Evolutionary conservation across 225 moss, liverwort and hornwort genomes (phyloP).

Genomic region (Lunularia cruciata): DNA sequence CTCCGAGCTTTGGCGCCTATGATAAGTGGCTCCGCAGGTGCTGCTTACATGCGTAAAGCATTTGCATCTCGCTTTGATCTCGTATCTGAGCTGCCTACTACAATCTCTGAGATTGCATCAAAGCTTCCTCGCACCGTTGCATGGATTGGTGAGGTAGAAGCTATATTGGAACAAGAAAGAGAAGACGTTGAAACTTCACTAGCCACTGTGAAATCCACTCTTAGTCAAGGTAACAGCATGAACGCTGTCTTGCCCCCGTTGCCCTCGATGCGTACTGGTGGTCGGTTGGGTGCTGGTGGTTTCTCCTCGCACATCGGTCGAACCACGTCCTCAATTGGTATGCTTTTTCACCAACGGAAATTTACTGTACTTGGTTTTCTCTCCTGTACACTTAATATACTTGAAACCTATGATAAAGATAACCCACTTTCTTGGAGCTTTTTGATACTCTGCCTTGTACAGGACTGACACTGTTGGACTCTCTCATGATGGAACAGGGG

Average conservation of each 20-base stretch:
- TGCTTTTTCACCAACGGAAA: too few species aligned
- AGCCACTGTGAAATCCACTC: slow-evolving; percentile 45
- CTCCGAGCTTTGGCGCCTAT: slow-evolving; percentile 78
- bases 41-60: slow-evolving; percentile 82
- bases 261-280: slow-evolving; percentile 93
- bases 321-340: slow-evolving; percentile 32
- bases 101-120: slow-evolving; percentile 46
- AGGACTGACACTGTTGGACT: background rate
- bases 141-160: slow-evolving; percentile 68
- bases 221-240: slow-evolving; percentile 26
- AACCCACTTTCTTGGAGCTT: too few species aligned
- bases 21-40: slow-evolving; percentile 79
- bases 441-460: too few species aligned
- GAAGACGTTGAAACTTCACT: slow-evolving; percentile 62
- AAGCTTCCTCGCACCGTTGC: slow-evolving; percentile 63
- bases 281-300: slow-evolving; percentile 58
- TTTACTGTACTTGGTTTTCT: too few species aligned
- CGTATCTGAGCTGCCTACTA: slow-evolving; percentile 29
- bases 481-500: slow-evolving; percentile 40
- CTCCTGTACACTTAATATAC: background rate
- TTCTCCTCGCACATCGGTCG: slow-evolving; percentile 34
- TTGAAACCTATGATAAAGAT: background rate
- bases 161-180: slow-evolving; percentile 61
- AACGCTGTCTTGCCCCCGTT: slow-evolving; percentile 57
- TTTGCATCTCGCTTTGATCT: slow-evolving; percentile 68